Percentiles rank a stretch among this genome's conserved stretches.
These are phyloP conservation scores for Lachancea thermotolerans DNA, from an alignment of 805 yeast species.

Conservation along the genomic window DNA sequence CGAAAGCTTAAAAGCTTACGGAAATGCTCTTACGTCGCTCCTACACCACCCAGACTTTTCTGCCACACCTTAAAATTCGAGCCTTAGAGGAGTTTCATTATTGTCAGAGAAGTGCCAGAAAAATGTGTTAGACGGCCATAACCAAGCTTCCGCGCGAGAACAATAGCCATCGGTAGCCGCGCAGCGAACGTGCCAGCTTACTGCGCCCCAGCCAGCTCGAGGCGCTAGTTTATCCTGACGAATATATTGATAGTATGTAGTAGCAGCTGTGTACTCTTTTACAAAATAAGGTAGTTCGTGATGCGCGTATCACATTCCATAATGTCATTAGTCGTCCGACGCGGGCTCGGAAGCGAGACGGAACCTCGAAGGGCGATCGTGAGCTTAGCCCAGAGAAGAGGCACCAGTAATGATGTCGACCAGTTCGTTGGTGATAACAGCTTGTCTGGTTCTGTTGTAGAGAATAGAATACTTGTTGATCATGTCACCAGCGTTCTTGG, in stretches of 20 bases:
- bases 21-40: too few relatives aligned
- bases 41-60: too few relatives aligned
- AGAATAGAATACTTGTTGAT: constrained; percentile 91
- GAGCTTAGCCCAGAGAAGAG: constrained; percentile 78
- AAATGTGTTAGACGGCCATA: too few relatives aligned
- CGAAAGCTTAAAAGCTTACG: too few relatives aligned
- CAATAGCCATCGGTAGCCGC: too few relatives aligned
- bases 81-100: too few relatives aligned
- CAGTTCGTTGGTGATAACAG: constrained; percentile 97
- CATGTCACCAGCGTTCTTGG: constrained; percentile 99
- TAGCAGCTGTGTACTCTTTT: constrained; percentile 2
- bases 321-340: constrained; percentile 7
- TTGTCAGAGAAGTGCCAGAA: too few relatives aligned
- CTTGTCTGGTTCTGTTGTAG: constrained; percentile 99
- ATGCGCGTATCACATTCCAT: neutral
- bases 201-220: too few relatives aligned
- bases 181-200: too few relatives aligned
- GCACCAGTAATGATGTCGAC: constrained; percentile 99
- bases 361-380: neutral
- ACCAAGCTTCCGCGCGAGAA: too few relatives aligned
- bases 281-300: neutral
- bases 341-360: neutral
- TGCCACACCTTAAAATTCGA: too few relatives aligned
- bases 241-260: constrained; percentile 2
- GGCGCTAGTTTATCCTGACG: neutral